Evolutionary conservation across 345 rosid species (phyloP), one percentile per base, ranked within the genome.

Genomic region (Euclidium syriacum): DNA sequence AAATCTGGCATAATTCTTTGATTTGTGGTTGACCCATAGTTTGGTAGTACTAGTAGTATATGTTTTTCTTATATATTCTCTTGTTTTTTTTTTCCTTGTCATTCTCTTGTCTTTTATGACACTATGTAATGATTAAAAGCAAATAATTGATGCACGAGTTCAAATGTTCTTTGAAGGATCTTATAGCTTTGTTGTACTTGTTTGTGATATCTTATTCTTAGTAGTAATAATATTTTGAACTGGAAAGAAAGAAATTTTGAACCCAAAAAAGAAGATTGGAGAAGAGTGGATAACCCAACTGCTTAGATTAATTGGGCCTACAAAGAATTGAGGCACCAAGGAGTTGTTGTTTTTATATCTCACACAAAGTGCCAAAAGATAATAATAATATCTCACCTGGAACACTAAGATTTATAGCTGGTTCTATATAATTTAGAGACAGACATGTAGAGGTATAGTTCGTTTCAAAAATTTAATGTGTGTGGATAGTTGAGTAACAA

Each of bases 61-160:
- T 57, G 50, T 34, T 47, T 20, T 65, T 22, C 30, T 22, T 24
- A 12, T 66, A 35, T 26, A 10, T 30, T 53, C 62, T 42, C 57
- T 38, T 30, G 20, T 3, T 10, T 41, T 52, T 65, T 29, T 26
- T 33, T 42, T 29, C 1, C 10, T 7, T 20, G 68, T 62, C 74
- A 62, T 70, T 70, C 74, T 70, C 68, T 62, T 70, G 69, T 70
- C 69, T 36, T 62, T 26, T 29, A 64, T 55, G 74, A 23, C 74
- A 62, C 24, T 62, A 62, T 70, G 74, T 63, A 62, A 70, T 70
- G 64, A 62, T 55, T 62, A 38, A 62, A 62, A 62, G 24, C 51
- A 54, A 70, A 62, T 70, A 61, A 52, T 70, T 62, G 62, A 62
- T 46, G 35, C 36, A 62, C 18, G 56, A 53, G 63, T 62, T 52